Evolutionary conservation across 1,284 basidiomycete species (phyloP).

Genomic region (Leucoagaricus sp.): DNA sequence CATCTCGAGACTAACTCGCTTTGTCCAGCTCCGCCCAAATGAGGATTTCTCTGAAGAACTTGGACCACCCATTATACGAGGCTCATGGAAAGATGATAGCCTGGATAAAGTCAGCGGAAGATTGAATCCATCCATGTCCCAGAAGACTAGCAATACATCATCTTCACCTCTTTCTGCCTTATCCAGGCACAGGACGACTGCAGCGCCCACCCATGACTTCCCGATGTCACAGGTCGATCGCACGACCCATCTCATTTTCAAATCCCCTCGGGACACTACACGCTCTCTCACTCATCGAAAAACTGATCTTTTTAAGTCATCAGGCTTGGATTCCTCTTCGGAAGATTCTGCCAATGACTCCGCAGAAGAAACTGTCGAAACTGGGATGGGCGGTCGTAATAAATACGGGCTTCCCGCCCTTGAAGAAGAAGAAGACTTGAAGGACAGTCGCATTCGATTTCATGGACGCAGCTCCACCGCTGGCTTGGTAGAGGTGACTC

Average conservation of each 20-base stretch:
- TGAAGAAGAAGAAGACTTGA: slow-evolving; percentile 20
- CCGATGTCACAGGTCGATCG: background rate
- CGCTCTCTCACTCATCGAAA: slow-evolving; percentile 11
- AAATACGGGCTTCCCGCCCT: slow-evolving; percentile 33
- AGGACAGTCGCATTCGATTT: slow-evolving; percentile 42
- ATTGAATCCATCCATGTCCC: background rate
- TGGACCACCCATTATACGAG: slow-evolving; percentile 68
- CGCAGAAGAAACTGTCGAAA: slow-evolving; percentile 37
- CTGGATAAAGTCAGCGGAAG: background rate
- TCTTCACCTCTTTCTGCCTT: background rate
- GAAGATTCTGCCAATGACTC: slow-evolving; percentile 29
- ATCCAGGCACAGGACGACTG: slow-evolving; percentile 4
- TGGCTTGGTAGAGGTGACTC: slow-evolving; percentile 51
- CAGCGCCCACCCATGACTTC: background rate
- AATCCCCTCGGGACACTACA: slow-evolving; percentile 13
- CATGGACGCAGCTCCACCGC: slow-evolving; percentile 65
- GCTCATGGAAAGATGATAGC: slow-evolving; percentile 62
- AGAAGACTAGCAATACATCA: background rate
- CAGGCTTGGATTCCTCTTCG: slow-evolving; percentile 22
- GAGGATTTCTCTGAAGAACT: slow-evolving; percentile 67
- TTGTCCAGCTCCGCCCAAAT: slow-evolving; percentile 63
- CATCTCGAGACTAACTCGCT: slow-evolving; percentile 3
- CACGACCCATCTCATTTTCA: slow-evolving; percentile 12
- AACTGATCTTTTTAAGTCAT: background rate
- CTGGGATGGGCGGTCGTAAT: slow-evolving; percentile 29